Percentiles rank a stretch among this genome's conserved stretches.
These are phyloP conservation scores for Vishniacozyma victoriae DNA, from an alignment of 768 basidiomycete species.

Conservation along the genomic window DNA sequence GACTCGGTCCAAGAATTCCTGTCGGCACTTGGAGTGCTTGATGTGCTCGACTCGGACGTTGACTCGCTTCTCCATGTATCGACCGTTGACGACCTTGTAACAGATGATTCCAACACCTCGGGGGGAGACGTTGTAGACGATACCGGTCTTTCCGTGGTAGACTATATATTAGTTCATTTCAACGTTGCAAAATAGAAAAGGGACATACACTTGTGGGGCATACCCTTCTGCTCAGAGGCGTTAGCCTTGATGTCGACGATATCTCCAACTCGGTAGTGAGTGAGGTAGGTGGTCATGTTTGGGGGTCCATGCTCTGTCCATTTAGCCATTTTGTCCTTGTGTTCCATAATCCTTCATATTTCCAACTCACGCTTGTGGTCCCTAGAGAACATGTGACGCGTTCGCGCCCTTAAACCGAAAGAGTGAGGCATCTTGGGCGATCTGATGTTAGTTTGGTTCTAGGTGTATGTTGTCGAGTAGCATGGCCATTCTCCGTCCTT, in stretches of 20 bases:
- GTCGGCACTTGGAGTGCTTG: conserved; percentile 91
- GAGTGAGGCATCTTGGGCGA: conserved; percentile 84
- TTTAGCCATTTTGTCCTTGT: conserved; percentile 6
- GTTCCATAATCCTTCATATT: not conserved
- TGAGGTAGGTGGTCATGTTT: conserved; percentile 85
- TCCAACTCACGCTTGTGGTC: conserved; percentile 81
- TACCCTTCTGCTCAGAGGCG: conserved; percentile 98
- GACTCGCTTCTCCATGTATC: conserved; percentile 98
- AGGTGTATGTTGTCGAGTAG: too few relatives aligned
- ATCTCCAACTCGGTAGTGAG: conserved; percentile 90
- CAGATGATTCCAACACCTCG: conserved; percentile 92
- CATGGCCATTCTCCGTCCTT: too few relatives aligned
- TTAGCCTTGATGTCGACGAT: conserved; percentile 99
- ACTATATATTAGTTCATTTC: conserved; percentile 14
- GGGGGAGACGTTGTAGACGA: conserved; percentile 96
- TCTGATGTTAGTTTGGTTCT: not conserved
- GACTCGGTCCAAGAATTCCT: conserved; percentile 95
- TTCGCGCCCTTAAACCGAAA: conserved; percentile 99
- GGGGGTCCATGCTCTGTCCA: conserved; percentile 75
- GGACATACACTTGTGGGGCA: conserved; percentile 95
- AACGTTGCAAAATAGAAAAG: not conserved
- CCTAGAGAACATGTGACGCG: conserved; percentile 99
- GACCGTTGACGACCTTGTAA: conserved; percentile 97
- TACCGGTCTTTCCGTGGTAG: conserved; percentile 80
- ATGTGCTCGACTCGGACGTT: conserved; percentile 96